Base-by-base conservation (phyloP, 495 filamentous ascomycete genomes). In the Aspergillus diversus region DNA sequence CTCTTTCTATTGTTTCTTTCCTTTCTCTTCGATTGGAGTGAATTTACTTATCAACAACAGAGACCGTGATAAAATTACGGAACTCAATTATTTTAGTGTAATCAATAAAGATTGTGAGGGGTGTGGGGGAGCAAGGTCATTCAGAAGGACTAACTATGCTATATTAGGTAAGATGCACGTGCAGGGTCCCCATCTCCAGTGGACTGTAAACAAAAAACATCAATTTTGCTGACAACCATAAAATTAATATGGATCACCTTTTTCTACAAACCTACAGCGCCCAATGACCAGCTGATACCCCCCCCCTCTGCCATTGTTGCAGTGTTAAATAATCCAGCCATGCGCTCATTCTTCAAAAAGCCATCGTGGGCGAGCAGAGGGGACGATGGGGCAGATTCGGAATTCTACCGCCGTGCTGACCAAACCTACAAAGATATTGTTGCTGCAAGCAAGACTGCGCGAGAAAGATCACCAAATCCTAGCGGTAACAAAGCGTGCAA, bases 291-390 rank as follows among this genome's bases (percentile, higher is more conserved):
- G 21, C 2, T 27, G 21, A 27, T 27, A 27, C 21, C 21, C 2
- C 21, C 21, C 21, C 21, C 21, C 21, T 27, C 8, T 43, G 8
- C 7, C 2, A n/a, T 47, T 33, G 2, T 15, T 48, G n/a, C 39
- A 43, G 39, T 13, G 37, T 27, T 27, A n/a, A 55, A 17, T n/a
- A n/a, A 27, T 17, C 11, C 6, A 31, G 12, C 33, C n/a, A 90
- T 88, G 78, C 81, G 80, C 56, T 80, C 81, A 1, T 81, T 92
- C 34, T 92, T 92, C 71, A 92, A 87, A 37, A 88, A 86, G 70
- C 86, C 88, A 33, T 80, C 83, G 1, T 88, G 81, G 74, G 78
- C 83, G 43, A 82, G 72, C 47, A 76, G 73, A 4, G 64, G 75
- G 15, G 66, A 71, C 3, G 77, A 80, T 31, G 75, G 75, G 9